These are phyloP conservation scores for Ogataea methylovora DNA, from an alignment of 805 yeast species.

Conservation along the genomic window DNA sequence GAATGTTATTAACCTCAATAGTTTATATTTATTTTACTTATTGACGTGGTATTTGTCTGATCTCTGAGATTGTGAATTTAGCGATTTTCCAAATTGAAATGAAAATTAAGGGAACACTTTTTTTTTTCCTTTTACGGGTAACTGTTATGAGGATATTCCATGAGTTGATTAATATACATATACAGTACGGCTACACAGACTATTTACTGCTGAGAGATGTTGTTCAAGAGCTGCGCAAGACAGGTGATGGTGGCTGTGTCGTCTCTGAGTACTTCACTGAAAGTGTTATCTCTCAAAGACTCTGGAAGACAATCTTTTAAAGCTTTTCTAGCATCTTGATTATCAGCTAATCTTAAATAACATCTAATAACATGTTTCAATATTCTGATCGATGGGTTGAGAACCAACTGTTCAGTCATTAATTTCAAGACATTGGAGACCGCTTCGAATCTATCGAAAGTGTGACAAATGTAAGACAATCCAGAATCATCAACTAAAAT, in stretches of 20 bases:
- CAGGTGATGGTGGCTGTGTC: conserved; percentile 86
- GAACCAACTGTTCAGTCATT: conserved; percentile 83
- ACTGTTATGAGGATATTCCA: too few relatives aligned
- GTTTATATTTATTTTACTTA: too few relatives aligned
- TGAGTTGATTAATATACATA: too few relatives aligned
- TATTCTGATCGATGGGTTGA: conserved; percentile 72
- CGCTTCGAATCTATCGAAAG: conserved; percentile 90
- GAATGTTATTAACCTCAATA: too few relatives aligned
- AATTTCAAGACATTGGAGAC: conserved; percentile 77
- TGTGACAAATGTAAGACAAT: conserved; percentile 85
- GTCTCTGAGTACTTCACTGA: conserved; percentile 69
- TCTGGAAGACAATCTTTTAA: conserved; percentile 79
- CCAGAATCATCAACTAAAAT: conserved; percentile 90
- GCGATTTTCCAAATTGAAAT: too few relatives aligned
- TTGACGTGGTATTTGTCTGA: too few relatives aligned
- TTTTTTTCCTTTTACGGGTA: too few relatives aligned
- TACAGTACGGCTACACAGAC: too few relatives aligned
- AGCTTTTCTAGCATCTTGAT: conserved; percentile 83
- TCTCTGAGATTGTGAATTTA: too few relatives aligned
- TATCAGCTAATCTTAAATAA: conserved; percentile 83
- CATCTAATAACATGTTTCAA: conserved; percentile 93
- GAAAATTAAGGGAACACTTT: too few relatives aligned
- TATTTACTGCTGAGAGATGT: conserved; percentile 18
- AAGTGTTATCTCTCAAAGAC: conserved; percentile 81
- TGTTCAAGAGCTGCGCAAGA: conserved; percentile 71